These are phyloP conservation scores for Huntiella abstrusa DNA, from an alignment of 2,329 filamentous ascomycete genomes.

Conservation along the genomic window DNA sequence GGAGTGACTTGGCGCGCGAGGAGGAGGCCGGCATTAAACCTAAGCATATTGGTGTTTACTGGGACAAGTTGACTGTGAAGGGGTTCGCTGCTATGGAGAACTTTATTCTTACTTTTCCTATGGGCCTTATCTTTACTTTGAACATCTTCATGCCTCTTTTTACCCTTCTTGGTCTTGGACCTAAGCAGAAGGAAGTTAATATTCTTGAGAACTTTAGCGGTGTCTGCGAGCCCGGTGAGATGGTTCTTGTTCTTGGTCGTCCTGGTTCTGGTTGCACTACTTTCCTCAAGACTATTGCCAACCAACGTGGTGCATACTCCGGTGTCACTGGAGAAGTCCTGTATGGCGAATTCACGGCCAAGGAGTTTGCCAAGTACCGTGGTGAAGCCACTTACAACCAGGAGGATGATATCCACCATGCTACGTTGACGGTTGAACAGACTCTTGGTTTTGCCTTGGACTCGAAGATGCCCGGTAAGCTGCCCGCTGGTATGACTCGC, in stretches of 20 bases:
- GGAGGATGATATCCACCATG: constrained; percentile 71
- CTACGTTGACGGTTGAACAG: constrained; percentile 72
- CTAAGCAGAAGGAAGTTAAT: constrained; percentile 51
- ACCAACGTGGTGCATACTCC: constrained; percentile 41
- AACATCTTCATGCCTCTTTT: constrained; percentile 50
- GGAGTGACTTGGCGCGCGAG: constrained; percentile 53
- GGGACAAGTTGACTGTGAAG: constrained; percentile 58
- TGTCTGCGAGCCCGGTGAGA: constrained; percentile 62
- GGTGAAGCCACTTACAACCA: constrained; percentile 75
- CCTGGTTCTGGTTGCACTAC: constrained; percentile 57
- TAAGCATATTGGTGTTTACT: constrained; percentile 65
- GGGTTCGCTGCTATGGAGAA: constrained; percentile 59
- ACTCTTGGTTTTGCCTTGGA: constrained; percentile 73
- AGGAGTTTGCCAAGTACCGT: constrained; percentile 56
- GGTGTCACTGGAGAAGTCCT: constrained; percentile 46
- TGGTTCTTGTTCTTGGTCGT: constrained; percentile 66
- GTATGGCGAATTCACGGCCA: constrained; percentile 55
- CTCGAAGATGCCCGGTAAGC: constrained; percentile 65
- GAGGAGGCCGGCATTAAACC: constrained; percentile 59
- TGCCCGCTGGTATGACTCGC: constrained; percentile 55
- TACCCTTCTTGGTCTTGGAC: constrained; percentile 43
- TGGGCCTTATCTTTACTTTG: constrained; percentile 59
- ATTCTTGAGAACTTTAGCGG: constrained; percentile 56
- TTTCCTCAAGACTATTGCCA: constrained; percentile 48
- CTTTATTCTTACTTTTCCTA: constrained; percentile 55